Percentiles rank a stretch among this genome's conserved stretches.
Conservation (phyloP, 768 basidiomycete species). For the Russula foetens region DNA sequence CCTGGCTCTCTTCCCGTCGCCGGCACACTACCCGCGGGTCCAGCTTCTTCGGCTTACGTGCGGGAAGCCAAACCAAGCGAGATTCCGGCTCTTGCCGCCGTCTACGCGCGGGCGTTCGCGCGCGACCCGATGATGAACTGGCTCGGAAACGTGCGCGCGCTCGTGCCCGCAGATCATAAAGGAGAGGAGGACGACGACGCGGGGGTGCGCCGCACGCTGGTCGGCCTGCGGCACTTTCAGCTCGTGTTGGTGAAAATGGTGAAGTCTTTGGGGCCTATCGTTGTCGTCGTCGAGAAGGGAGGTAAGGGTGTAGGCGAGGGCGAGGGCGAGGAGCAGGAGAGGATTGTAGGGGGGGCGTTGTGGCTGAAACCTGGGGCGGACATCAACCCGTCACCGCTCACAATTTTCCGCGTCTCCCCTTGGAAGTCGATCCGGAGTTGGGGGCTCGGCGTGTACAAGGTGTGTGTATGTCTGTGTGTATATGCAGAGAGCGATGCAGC, state of each 20-base stretch:
- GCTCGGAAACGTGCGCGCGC: conserved; percentile 13
- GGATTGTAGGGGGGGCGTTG: conserved; percentile 17
- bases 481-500: no score
- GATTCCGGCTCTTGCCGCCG: conserved; percentile 3
- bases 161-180: neutral
- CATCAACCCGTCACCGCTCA: conserved; percentile 10
- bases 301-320: neutral
- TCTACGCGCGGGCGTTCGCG: conserved; percentile 19
- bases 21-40: no score
- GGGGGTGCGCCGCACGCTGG: neutral
- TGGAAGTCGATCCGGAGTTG: conserved; percentile 13
- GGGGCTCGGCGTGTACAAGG: conserved; percentile 17
- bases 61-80: conserved; percentile 9
- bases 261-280: conserved; percentile 9
- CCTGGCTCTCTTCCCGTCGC: no score
- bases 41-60: neutral
- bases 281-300: conserved; percentile 7
- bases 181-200: neutral
- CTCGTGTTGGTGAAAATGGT: conserved; percentile 10
- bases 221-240: conserved; percentile 17
- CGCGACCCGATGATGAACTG: conserved; percentile 22
- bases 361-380: conserved; percentile 19
- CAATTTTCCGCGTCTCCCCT: conserved; percentile 12
- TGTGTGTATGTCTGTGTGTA: conserved; percentile 1
- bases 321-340: neutral